These are phyloP conservation scores for Rhododendron griersonianum DNA, from an alignment of 148 eudicot genomes.

Conservation along the genomic window DNA sequence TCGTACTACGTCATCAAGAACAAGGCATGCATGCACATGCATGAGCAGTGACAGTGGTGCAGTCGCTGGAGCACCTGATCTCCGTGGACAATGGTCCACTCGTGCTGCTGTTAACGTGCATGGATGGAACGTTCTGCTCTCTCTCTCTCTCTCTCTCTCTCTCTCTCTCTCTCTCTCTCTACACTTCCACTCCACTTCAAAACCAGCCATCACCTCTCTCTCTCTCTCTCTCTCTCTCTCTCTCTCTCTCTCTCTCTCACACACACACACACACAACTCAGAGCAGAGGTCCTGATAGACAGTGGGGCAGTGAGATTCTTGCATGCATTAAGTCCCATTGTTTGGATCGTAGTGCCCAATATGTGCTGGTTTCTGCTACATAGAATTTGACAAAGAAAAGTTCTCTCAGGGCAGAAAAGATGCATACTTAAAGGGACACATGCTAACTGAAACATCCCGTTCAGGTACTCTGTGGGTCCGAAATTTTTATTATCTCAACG, in stretches of 20 bases:
- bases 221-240: slow-evolving; percentile 5
- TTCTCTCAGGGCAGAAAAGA: neutral
- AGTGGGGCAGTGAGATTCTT: slow-evolving; percentile 10
- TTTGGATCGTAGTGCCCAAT: slow-evolving; percentile 3
- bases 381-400: neutral
- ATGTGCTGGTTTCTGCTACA: neutral
- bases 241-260: slow-evolving; percentile 1
- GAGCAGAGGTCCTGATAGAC: neutral
- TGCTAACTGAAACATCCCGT: neutral
- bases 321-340: neutral
- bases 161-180: neutral
- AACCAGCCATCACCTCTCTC: slow-evolving; percentile 27
- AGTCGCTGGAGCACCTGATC: slow-evolving; percentile 43
- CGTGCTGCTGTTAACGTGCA: slow-evolving; percentile 28
- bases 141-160: neutral
- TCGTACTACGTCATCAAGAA: neutral
- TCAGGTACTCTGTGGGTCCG: neutral
- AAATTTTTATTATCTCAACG: too few species aligned
- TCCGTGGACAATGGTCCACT: slow-evolving; percentile 41
- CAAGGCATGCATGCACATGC: neutral
- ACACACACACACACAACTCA: neutral
- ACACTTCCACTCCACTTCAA: neutral
- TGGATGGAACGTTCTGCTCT: slow-evolving; percentile 31
- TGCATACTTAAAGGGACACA: neutral
- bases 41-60: slow-evolving; percentile 14